Evolutionary conservation across 352 stramenopile genomes (phyloP).

Genomic region (Discostella stelligera): DNA sequence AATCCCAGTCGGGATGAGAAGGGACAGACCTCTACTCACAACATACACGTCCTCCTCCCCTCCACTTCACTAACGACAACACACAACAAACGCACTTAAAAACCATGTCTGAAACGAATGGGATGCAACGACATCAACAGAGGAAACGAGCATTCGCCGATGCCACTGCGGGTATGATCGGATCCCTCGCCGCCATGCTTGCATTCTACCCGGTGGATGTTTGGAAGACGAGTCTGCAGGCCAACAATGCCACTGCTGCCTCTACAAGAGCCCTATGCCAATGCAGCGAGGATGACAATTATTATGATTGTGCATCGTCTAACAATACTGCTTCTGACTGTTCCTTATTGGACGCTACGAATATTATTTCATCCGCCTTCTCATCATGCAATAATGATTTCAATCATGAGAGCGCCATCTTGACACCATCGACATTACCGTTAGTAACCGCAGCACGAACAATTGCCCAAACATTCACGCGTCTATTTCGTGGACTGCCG

Average conservation of each 20-base stretch:
- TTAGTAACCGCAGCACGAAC: background rate
- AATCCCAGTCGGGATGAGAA: too few species aligned
- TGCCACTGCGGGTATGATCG: constrained; percentile 60
- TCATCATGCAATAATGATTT: background rate
- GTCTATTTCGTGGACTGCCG: constrained; percentile 52
- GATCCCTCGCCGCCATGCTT: constrained; percentile 64
- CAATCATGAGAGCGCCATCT: background rate
- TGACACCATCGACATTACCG: background rate
- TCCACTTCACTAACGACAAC: too few species aligned
- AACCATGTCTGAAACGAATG: background rate
- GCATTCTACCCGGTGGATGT: constrained; percentile 81
- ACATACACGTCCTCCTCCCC: too few species aligned
- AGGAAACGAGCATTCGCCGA: constrained; percentile 57
- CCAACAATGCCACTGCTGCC: constrained; percentile 1
- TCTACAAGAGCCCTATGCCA: too few species aligned
- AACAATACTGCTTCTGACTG: too few species aligned
- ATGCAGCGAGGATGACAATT: too few species aligned
- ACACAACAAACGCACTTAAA: background rate
- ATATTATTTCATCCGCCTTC: background rate
- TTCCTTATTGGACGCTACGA: background rate
- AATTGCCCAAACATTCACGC: background rate
- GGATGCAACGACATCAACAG: background rate
- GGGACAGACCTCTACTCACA: too few species aligned
- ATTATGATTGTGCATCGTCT: too few species aligned
- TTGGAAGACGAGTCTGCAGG: constrained; percentile 66